phyloP scores from a whole-genome alignment of 2,329 filamentous ascomycete species.

The Trichothecium roseum region DNA sequence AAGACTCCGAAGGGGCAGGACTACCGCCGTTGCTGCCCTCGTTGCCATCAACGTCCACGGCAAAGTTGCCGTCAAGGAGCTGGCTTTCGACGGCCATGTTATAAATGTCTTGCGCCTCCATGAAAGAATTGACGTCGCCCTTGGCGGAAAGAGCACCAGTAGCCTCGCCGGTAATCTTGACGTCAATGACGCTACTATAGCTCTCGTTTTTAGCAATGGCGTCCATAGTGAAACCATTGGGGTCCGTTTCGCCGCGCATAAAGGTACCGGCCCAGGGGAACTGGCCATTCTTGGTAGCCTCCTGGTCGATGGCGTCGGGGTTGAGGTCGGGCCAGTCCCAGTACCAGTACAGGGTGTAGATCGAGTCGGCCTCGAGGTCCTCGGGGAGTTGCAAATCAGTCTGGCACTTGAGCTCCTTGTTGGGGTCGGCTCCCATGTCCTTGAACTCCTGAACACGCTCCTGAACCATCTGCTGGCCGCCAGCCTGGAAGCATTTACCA shows the following conservation, averaged over 20 bases:
- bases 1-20: constrained; percentile 8
- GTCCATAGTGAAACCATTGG: constrained; percentile 22
- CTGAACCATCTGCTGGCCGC: constrained; percentile 32
- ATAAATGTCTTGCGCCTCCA: constrained; percentile 27
- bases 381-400: constrained; percentile 66
- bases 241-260: constrained; percentile 25
- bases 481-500: constrained; percentile 73
- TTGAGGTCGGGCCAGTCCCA: constrained; percentile 79
- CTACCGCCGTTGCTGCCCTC: constrained; percentile 9
- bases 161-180: constrained; percentile 21
- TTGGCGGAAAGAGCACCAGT: constrained; percentile 7
- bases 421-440: constrained; percentile 40
- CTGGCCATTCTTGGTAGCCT: constrained; percentile 26
- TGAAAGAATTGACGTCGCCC: constrained; percentile 15
- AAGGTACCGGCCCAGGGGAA: constrained; percentile 31
- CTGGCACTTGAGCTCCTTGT: constrained; percentile 65
- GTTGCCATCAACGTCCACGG: constrained; percentile 26
- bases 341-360: constrained; percentile 86
- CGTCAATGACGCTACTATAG: constrained; percentile 28
- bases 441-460: constrained; percentile 48
- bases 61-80: constrained; percentile 30
- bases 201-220: constrained; percentile 28
- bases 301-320: constrained; percentile 26
- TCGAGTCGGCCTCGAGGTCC: constrained; percentile 48
- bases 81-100: constrained; percentile 33